Conservation (phyloP, 2,329 filamentous ascomycete genomes). For the Calonectria naviculata region DNA sequence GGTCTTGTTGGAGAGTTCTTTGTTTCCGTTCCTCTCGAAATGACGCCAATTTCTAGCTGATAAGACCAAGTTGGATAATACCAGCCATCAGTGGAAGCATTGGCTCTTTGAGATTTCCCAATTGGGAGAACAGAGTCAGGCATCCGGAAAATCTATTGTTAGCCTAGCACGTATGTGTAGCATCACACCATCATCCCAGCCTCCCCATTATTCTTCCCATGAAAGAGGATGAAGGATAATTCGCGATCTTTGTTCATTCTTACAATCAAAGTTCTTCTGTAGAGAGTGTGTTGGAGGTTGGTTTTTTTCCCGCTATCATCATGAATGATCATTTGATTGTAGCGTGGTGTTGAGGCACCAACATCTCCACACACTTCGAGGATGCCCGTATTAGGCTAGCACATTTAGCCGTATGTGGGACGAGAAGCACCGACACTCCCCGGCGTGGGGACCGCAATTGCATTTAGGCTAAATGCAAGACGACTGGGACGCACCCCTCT, state of each 20-base stretch:
- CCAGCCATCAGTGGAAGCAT: slow-evolving; percentile 8
- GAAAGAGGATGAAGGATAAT: too few species aligned
- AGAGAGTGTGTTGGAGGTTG: neutral
- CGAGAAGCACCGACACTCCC: slow-evolving; percentile 30
- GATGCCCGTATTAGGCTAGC: slow-evolving; percentile 21
- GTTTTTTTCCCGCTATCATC: neutral
- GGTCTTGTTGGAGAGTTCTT: slow-evolving; percentile 27
- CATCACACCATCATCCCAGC: neutral
- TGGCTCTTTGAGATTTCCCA: slow-evolving; percentile 28
- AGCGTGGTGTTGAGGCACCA: slow-evolving; percentile 12
- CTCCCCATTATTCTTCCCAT: neutral
- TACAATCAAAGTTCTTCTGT: neutral
- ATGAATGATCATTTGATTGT: neutral
- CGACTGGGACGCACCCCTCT: neutral
- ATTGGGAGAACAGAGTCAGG: neutral
- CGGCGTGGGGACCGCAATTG: slow-evolving; percentile 5
- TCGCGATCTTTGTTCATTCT: neutral
- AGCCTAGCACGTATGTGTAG: slow-evolving; percentile 17
- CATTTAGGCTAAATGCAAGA: slow-evolving; percentile 38
- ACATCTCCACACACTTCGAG: slow-evolving; percentile 1
- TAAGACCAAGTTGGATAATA: neutral
- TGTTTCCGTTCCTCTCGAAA: slow-evolving; percentile 20
- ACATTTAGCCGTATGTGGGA: slow-evolving; percentile 40
- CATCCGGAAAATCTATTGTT: slow-evolving; percentile 27
- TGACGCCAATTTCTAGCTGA: slow-evolving; percentile 21